phyloP scores from a whole-genome alignment of 169 alveolate species.

The Toxoplasma gondii region DNA sequence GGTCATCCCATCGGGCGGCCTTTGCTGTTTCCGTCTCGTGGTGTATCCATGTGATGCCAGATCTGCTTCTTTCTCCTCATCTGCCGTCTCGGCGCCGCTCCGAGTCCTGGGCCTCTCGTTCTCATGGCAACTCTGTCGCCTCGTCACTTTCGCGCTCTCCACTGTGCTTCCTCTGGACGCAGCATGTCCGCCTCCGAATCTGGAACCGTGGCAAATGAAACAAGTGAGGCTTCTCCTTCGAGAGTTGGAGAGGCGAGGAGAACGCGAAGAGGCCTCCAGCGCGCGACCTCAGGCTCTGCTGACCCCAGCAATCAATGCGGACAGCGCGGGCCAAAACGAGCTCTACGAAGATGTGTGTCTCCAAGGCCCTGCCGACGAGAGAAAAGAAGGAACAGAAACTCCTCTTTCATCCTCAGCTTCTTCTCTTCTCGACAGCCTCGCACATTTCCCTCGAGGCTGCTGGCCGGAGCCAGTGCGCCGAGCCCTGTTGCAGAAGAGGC shows the following conservation, averaged over 20 bases:
- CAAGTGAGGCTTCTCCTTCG: neutral
- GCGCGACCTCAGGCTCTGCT: neutral
- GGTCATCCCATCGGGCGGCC: neutral
- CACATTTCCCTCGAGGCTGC: slow-evolving; percentile 39
- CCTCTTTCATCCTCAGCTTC: neutral
- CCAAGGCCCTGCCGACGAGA: neutral
- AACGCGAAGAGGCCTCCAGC: neutral
- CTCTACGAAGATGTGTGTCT: neutral
- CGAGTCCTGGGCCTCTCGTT: neutral
- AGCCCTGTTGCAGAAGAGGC: slow-evolving; percentile 46
- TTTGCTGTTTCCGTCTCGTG: neutral
- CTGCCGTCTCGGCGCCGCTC: neutral
- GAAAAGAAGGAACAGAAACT: neutral
- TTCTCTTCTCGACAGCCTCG: neutral
- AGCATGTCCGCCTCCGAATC: neutral
- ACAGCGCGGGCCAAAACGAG: neutral
- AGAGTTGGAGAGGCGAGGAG: neutral
- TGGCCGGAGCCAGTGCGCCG: slow-evolving; percentile 60
- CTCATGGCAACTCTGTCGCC: neutral
- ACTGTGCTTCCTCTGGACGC: neutral
- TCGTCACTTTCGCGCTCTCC: neutral
- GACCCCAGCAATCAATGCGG: neutral
- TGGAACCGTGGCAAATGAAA: neutral
- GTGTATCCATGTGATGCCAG: neutral
- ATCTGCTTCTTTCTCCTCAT: neutral